Conservation (phyloP, 2,329 filamentous ascomycete genomes). For the Fusarium sp. region DNA sequence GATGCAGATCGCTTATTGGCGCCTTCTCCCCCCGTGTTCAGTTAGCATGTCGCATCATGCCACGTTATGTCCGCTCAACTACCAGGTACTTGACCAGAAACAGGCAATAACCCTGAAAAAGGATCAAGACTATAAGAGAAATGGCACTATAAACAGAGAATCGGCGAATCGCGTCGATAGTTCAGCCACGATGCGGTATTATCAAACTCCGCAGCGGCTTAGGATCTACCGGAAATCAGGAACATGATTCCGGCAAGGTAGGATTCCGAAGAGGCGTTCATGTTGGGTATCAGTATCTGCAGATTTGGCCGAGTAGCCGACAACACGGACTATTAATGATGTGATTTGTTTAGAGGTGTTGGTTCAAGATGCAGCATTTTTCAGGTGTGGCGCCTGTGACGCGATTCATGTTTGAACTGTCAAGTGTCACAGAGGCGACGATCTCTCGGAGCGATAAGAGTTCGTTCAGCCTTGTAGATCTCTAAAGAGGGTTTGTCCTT, state of each 20-base stretch:
- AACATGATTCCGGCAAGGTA: background rate
- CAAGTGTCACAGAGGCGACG: background rate
- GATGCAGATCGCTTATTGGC: background rate
- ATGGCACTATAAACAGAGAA: background rate
- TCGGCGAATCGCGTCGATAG: background rate
- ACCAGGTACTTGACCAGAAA: background rate
- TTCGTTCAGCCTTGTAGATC: background rate
- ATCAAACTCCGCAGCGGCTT: background rate
- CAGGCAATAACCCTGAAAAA: background rate
- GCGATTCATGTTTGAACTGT: background rate
- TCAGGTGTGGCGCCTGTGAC: conserved; percentile 1
- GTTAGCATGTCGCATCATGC: background rate
- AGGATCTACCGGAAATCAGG: conserved; percentile 1
- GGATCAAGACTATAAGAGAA: too few relatives aligned
- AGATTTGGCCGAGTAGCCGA: background rate
- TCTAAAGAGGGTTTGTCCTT: background rate
- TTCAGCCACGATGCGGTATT: background rate
- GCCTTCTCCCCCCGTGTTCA: background rate
- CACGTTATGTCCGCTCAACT: background rate
- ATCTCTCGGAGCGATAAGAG: background rate
- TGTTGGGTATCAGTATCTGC: background rate
- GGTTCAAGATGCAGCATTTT: background rate
- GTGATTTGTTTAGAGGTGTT: background rate
- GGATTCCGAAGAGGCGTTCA: background rate
- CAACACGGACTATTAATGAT: background rate